phyloP scores from a whole-genome alignment of 495 filamentous ascomycete genomes.

The Schizothecium vesticola region DNA sequence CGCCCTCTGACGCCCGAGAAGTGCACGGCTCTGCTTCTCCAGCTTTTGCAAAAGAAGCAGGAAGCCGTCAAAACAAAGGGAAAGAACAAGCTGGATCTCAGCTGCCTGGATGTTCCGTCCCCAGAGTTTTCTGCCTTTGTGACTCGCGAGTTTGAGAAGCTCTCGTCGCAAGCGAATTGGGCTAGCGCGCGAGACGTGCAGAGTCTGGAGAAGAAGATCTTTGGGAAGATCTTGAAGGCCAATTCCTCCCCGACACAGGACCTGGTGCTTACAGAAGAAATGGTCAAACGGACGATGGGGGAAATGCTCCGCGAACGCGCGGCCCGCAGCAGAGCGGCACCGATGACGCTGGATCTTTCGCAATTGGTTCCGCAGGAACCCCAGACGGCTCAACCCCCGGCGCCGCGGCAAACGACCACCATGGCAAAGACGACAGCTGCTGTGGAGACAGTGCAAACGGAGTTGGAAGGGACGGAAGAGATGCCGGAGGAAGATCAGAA shows the following conservation, averaged over 20 bases:
- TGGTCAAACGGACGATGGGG: constrained; percentile 34
- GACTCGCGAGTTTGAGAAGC: constrained; percentile 29
- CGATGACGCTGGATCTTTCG: background rate
- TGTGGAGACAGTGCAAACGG: background rate
- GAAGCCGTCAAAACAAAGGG: constrained; percentile 17
- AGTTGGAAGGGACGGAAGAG: background rate
- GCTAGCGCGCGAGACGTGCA: constrained; percentile 64
- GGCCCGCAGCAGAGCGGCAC: constrained; percentile 15
- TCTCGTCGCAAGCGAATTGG: constrained; percentile 52
- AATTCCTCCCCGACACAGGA: constrained; percentile 19
- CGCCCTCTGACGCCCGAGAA: constrained; percentile 34
- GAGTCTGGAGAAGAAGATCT: constrained; percentile 50
- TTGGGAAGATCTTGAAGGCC: constrained; percentile 36
- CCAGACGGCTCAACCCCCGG: background rate
- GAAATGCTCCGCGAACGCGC: constrained; percentile 44
- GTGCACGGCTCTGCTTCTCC: constrained; percentile 41
- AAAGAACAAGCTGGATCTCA: constrained; percentile 32
- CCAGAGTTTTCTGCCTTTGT: constrained; percentile 23
- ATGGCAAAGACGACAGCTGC: background rate
- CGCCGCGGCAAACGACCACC: background rate
- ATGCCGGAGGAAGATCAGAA: background rate
- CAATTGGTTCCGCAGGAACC: background rate
- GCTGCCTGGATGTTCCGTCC: constrained; percentile 29
- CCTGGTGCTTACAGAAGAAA: constrained; percentile 26
- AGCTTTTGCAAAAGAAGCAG: constrained; percentile 18